Percentiles rank a stretch among this genome's conserved stretches.
These are phyloP conservation scores for Passalora sequoiae DNA, from an alignment of 2,329 filamentous ascomycete species.

Conservation along the genomic window DNA sequence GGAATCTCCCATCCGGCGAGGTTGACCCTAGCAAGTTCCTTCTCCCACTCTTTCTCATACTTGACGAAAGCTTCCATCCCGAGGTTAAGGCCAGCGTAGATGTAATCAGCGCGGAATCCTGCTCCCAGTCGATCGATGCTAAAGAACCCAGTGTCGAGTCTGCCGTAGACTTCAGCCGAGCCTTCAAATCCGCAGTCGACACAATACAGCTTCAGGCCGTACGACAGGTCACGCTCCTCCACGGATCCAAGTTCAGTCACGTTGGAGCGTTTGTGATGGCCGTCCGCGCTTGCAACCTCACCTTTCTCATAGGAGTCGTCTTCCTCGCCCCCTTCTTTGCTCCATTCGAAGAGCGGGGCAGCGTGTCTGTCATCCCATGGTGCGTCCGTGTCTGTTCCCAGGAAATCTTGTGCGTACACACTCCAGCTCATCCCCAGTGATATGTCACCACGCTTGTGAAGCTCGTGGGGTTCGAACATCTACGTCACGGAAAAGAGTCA, in stretches of 20 bases:
- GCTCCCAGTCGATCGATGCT: not conserved
- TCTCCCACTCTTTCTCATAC: slow-evolving; percentile 1
- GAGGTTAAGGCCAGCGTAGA: not conserved
- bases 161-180: not conserved
- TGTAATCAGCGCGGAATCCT: not conserved
- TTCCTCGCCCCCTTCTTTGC: slow-evolving; percentile 5
- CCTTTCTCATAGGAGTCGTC: slow-evolving; percentile 7
- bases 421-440: slow-evolving; percentile 1
- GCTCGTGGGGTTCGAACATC: slow-evolving; percentile 6
- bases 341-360: slow-evolving; percentile 1
- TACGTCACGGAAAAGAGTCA: not conserved
- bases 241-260: not conserved
- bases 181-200: slow-evolving; percentile 6
- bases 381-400: slow-evolving; percentile 5
- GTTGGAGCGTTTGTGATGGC: too few species aligned
- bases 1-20: slow-evolving; percentile 3
- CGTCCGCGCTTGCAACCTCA: slow-evolving; percentile 4
- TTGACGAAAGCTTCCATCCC: slow-evolving; percentile 1
- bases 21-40: not conserved
- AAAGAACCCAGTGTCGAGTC: not conserved
- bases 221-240: not conserved
- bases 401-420: slow-evolving; percentile 1
- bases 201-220: slow-evolving; percentile 4
- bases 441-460: slow-evolving; percentile 1
- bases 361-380: slow-evolving; percentile 8